phyloP scores from a whole-genome alignment of 352 stramenopile species.

The Globisporangium alternatum region DNA sequence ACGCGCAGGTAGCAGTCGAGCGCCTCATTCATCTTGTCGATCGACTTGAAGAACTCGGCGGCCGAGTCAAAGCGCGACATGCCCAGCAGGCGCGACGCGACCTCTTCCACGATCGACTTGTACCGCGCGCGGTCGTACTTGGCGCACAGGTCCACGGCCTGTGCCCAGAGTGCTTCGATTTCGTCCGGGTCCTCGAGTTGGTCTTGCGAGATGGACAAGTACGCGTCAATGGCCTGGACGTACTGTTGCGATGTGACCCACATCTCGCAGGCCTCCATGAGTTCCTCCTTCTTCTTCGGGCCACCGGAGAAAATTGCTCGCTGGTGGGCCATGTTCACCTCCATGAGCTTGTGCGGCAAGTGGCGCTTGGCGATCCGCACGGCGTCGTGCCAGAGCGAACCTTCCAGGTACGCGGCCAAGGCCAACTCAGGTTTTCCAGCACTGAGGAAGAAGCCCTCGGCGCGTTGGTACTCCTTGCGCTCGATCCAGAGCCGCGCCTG shows the following conservation, averaged over 20 bases:
- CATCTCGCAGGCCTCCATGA: conserved; percentile 84
- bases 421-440: conserved; percentile 90
- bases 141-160: conserved; percentile 85
- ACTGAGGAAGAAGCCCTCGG: conserved; percentile 90
- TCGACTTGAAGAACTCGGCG: conserved; percentile 85
- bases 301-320: conserved; percentile 74
- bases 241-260: conserved; percentile 90
- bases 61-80: conserved; percentile 87
- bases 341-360: conserved; percentile 90
- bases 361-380: conserved; percentile 89
- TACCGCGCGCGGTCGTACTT: conserved; percentile 87
- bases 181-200: conserved; percentile 63
- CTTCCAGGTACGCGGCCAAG: conserved; percentile 85
- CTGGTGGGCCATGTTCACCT: conserved; percentile 88
- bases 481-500: conserved; percentile 88
- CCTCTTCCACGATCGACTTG: conserved; percentile 87
- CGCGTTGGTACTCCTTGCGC: conserved; percentile 76
- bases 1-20: conserved; percentile 82
- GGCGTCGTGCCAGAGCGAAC: conserved; percentile 85
- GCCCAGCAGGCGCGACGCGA: conserved; percentile 76
- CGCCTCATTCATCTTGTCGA: conserved; percentile 91
- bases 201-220: conserved; percentile 79
- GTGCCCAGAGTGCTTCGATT: conserved; percentile 87
- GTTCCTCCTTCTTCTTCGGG: conserved; percentile 74
- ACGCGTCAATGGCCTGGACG: conserved; percentile 90